Conservation (phyloP, 768 basidiomycete species). For the Mycena polygramma region DNA sequence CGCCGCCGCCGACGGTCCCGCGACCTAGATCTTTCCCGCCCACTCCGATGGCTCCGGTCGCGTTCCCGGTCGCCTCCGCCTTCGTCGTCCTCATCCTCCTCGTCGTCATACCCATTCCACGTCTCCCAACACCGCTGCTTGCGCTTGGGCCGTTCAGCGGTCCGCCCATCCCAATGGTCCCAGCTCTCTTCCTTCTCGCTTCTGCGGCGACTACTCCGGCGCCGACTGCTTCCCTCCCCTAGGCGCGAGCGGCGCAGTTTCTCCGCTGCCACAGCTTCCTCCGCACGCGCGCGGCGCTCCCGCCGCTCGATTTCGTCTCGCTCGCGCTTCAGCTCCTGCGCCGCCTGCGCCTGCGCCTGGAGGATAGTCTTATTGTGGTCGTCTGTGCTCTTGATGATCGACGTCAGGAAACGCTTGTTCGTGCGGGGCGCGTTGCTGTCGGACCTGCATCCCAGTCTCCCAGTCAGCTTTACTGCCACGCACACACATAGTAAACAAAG, state of each 20-base stretch:
- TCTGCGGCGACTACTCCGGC: conserved; percentile 33
- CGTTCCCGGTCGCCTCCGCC: conserved; percentile 31
- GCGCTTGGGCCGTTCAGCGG: conserved; percentile 60
- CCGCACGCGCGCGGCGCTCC: conserved; percentile 75
- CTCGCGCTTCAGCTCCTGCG: conserved; percentile 78
- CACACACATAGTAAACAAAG: neutral
- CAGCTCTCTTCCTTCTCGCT: conserved; percentile 48
- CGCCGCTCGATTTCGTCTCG: conserved; percentile 74
- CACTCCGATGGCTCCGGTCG: conserved; percentile 38
- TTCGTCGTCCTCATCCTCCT: conserved; percentile 47
- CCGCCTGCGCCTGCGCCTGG: conserved; percentile 77
- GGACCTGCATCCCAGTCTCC: no score
- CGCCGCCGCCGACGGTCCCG: conserved; percentile 23
- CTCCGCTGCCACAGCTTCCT: conserved; percentile 82
- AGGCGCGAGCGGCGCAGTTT: conserved; percentile 55
- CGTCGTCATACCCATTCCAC: conserved; percentile 56
- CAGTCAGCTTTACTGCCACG: conserved; percentile 1
- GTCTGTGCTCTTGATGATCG: conserved; percentile 94
- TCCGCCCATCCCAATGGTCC: conserved; percentile 70
- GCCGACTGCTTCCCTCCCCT: conserved; percentile 44
- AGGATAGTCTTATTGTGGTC: conserved; percentile 94
- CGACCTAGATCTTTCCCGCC: conserved; percentile 37
- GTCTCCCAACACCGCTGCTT: conserved; percentile 64
- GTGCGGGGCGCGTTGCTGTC: conserved; percentile 83
- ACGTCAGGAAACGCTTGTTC: conserved; percentile 85